Evolutionary conservation across 1,284 basidiomycete genomes (phyloP).

Genomic region (Ceratobasidium sp.): DNA sequence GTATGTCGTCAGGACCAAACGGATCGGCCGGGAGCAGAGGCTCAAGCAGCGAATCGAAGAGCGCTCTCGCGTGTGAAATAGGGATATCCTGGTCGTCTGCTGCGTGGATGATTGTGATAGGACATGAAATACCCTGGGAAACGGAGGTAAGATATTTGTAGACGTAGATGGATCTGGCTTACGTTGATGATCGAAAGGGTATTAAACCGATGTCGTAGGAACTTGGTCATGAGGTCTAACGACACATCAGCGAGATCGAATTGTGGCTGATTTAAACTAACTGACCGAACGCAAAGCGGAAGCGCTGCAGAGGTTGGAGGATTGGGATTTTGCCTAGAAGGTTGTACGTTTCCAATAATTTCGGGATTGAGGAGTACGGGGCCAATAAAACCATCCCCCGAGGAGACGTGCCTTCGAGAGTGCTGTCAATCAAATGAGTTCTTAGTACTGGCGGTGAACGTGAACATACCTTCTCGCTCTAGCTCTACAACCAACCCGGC

Average conservation of each 20-base stretch:
- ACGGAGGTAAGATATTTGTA: constrained; percentile 14
- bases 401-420: constrained; percentile 53
- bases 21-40: constrained; percentile 66
- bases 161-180: constrained; percentile 48
- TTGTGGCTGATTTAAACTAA: constrained; percentile 48
- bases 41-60: constrained; percentile 77
- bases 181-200: constrained; percentile 70
- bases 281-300: constrained; percentile 78
- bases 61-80: constrained; percentile 73
- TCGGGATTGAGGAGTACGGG: constrained; percentile 76
- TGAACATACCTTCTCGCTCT: constrained; percentile 60
- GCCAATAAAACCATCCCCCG: constrained; percentile 78
- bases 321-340: constrained; percentile 77
- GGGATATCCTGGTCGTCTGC: constrained; percentile 86
- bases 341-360: constrained; percentile 76
- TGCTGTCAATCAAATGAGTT: not conserved
- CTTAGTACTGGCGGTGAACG: not conserved
- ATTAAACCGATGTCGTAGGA: constrained; percentile 73
- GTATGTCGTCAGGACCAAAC: constrained; percentile 50
- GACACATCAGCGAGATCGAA: not conserved
- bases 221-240: constrained; percentile 67
- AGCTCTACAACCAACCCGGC: constrained; percentile 71
- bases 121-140: constrained; percentile 66
- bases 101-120: constrained; percentile 83
- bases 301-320: constrained; percentile 71